Evolutionary conservation across 2,329 filamentous ascomycete species (phyloP), one percentile per base, ranked within the genome.

Genomic region (Didymella arachidicola): DNA sequence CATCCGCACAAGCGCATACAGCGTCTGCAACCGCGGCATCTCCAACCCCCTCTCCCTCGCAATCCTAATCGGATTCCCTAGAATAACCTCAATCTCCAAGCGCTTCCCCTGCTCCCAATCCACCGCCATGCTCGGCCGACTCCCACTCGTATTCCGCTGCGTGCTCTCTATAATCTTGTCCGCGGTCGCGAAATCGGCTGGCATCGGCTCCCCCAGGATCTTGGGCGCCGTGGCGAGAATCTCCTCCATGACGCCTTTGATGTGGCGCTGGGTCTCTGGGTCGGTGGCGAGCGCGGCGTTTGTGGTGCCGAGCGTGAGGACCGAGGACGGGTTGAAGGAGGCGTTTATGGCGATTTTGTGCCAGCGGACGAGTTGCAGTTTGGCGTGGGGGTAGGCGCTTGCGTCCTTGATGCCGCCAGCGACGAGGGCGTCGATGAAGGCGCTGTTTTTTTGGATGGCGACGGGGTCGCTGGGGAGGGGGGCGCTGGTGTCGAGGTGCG

Each of bases 271-370:
- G 38, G 91, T 77, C 69, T 91, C 88, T 0, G 84, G 74, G 65
- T 91, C 88, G 12, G 78, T 76, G 5, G 86, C 81, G 86, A 92
- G 90, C 61, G 84, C 83, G 44, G 86, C 83, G 70, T 91, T 91
- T 52, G 86, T 83, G 2, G 82, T 79, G 1, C 88, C 87, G 12
- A 87, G 86, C 1, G 84, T 85, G 0, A 92, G 81, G 7, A 91
- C 88, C 2, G 88, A 86, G 0, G 86, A 88, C 0, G 89, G 88
- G 77, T 92, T 92, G 83, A 91, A 89, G 50, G 87, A 86, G 0
- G 88, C 87, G 74, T 92, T 92, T 79, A 92, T 91, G 67, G 87
- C 88, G 61, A 91, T 85, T 75, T 92, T 92, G 75, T 91, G 89
- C 89, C 89, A 92, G 25, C 89, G 82, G 18, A 91, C 84, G 41